phyloP scores from a whole-genome alignment of 768 basidiomycete species.

The Neoboletus brunneissimus region DNA sequence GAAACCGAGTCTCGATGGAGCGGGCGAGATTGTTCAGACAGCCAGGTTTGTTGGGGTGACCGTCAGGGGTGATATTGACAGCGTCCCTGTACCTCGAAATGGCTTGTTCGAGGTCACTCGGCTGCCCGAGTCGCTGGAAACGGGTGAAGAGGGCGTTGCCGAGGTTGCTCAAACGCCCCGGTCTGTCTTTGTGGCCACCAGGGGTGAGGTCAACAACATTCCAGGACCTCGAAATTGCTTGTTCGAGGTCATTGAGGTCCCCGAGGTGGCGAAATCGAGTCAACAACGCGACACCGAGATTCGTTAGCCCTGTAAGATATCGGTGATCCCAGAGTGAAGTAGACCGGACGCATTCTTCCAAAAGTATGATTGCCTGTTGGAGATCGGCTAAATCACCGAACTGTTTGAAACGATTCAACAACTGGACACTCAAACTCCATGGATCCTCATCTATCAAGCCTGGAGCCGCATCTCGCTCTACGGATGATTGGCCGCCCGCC shows the following conservation, averaged over 20 bases:
- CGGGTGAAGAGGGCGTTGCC: background rate
- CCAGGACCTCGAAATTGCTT: background rate
- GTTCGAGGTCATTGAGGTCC: background rate
- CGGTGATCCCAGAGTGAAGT: background rate
- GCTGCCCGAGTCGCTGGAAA: background rate
- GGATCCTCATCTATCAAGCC: background rate
- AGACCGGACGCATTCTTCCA: background rate
- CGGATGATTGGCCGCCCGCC: background rate
- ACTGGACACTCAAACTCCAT: background rate
- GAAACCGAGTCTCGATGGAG: background rate
- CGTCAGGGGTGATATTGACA: background rate
- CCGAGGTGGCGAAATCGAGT: background rate
- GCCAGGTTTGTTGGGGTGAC: background rate
- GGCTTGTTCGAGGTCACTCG: background rate
- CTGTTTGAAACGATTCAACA: background rate
- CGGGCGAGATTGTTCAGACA: background rate
- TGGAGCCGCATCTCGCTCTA: background rate
- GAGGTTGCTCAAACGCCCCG: background rate
- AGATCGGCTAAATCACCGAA: background rate
- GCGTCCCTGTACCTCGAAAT: background rate
- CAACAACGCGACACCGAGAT: background rate
- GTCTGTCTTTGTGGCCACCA: background rate
- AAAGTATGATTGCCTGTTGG: background rate
- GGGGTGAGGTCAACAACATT: background rate
- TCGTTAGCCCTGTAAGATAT: background rate